phyloP scores from a whole-genome alignment of 306 rosid species.

The Vicia faba region DNA sequence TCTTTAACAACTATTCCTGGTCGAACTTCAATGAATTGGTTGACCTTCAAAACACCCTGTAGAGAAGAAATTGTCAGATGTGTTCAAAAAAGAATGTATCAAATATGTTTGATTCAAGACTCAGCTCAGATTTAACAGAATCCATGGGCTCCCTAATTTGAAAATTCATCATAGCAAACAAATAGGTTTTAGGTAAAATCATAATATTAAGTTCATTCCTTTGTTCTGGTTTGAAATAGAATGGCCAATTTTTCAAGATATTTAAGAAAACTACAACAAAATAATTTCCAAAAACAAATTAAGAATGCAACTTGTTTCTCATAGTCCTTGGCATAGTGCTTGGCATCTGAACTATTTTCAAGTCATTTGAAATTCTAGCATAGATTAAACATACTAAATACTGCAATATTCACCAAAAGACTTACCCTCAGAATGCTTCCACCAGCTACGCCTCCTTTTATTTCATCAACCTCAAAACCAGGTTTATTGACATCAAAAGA shows the following conservation, averaged over 20 bases:
- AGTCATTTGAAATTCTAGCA: slow-evolving; percentile 1
- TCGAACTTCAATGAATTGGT: slow-evolving; percentile 96
- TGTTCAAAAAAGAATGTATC: background rate
- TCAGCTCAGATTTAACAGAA: background rate
- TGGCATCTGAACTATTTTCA: background rate
- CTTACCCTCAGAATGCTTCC: slow-evolving; percentile 94
- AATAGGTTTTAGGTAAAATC: background rate
- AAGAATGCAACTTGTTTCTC: background rate
- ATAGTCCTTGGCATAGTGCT: background rate
- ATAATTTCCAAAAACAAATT: background rate
- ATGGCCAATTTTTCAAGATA: background rate
- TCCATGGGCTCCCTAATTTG: background rate
- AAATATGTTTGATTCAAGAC: slow-evolving; percentile 13
- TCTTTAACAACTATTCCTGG: slow-evolving; percentile 97
- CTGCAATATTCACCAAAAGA: slow-evolving; percentile 27
- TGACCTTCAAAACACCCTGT: slow-evolving; percentile 92
- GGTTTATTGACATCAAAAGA: slow-evolving; percentile 98
- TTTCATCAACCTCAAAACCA: slow-evolving; percentile 94
- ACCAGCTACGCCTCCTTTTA: slow-evolving; percentile 99
- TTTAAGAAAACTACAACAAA: background rate
- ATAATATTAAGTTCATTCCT: background rate
- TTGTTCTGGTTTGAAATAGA: slow-evolving; percentile 16
- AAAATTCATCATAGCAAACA: background rate
- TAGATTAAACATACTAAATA: slow-evolving; percentile 1
- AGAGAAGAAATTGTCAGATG: slow-evolving; percentile 34